phyloP scores from a whole-genome alignment of 108 stramenopile genomes.

The Nitzschia palea region DNA sequence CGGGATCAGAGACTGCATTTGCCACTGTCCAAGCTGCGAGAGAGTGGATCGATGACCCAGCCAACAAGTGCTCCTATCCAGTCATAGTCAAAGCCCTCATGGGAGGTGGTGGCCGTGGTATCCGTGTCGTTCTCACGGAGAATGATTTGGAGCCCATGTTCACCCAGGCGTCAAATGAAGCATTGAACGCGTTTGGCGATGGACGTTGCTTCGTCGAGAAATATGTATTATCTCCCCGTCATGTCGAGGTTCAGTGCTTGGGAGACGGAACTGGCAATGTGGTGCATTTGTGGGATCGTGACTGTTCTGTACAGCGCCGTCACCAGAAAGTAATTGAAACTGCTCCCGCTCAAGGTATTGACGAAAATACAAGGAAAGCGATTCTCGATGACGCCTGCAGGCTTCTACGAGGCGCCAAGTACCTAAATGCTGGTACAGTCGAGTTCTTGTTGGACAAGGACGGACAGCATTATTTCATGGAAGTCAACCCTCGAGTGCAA shows the following conservation, averaged over 20 bases:
- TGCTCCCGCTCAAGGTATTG: slow-evolving; percentile 86
- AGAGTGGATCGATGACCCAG: slow-evolving; percentile 73
- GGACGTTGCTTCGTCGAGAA: slow-evolving; percentile 92
- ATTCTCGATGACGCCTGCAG: slow-evolving; percentile 82
- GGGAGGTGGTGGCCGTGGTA: slow-evolving; percentile 97
- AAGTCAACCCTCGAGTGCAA: slow-evolving; percentile 93
- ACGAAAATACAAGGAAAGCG: slow-evolving; percentile 57
- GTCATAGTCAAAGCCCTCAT: slow-evolving; percentile 96
- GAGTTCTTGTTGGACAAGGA: slow-evolving; percentile 95
- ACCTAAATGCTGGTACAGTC: slow-evolving; percentile 94
- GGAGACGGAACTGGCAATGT: slow-evolving; percentile 94
- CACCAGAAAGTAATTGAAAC: slow-evolving; percentile 98
- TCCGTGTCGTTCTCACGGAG: slow-evolving; percentile 86
- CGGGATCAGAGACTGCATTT: slow-evolving; percentile 89
- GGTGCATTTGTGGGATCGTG: slow-evolving; percentile 93
- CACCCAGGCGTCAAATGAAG: slow-evolving; percentile 76
- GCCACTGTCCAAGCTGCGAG: slow-evolving; percentile 74
- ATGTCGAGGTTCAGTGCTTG: slow-evolving; percentile 96
- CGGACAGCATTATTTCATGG: slow-evolving; percentile 90
- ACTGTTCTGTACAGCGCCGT: slow-evolving; percentile 97
- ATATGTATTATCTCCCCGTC: slow-evolving; percentile 91
- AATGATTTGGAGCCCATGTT: slow-evolving; percentile 73
- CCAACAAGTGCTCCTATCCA: slow-evolving; percentile 80
- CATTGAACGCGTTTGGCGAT: slow-evolving; percentile 92
- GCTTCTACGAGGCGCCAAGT: slow-evolving; percentile 75